phyloP scores from a whole-genome alignment of 2,329 filamentous ascomycete species.

The Rutstroemia sydowiana region DNA sequence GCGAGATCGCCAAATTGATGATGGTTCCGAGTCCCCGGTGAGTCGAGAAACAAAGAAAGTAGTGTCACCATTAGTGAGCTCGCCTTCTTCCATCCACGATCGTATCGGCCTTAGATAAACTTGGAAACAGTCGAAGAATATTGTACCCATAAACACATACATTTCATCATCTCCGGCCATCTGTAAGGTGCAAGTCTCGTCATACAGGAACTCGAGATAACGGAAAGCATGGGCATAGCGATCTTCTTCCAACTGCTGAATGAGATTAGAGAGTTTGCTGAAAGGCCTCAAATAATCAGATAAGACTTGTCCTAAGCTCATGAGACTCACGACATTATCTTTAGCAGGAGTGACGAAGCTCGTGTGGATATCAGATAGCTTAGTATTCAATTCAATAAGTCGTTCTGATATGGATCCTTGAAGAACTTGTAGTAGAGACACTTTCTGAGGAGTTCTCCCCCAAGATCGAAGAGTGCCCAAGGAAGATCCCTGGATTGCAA shows the following conservation, averaged over 20 bases:
- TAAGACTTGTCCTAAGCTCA: conserved; percentile 53
- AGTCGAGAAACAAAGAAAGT: conserved; percentile 68
- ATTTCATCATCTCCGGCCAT: conserved; percentile 54
- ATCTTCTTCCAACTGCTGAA: conserved; percentile 46
- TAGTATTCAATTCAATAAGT: conserved; percentile 50
- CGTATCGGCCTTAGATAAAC: conserved; percentile 76
- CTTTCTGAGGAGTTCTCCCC: conserved; percentile 28
- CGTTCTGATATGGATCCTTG: conserved; percentile 30
- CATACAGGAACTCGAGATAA: conserved; percentile 73
- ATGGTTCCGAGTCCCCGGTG: conserved; percentile 47
- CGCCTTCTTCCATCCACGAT: conserved; percentile 77
- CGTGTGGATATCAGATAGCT: conserved; percentile 52
- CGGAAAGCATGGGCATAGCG: conserved; percentile 45
- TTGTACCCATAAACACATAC: conserved; percentile 55
- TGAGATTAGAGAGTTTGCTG: conserved; percentile 51
- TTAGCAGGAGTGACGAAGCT: conserved; percentile 46
- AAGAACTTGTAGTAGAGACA: conserved; percentile 28
- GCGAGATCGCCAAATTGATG: conserved; percentile 68
- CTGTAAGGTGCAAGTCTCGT: conserved; percentile 62
- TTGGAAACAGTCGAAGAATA: conserved; percentile 77
- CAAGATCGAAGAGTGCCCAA: conserved; percentile 44
- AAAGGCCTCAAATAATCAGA: conserved; percentile 47
- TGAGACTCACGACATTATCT: conserved; percentile 58
- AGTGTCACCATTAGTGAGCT: conserved; percentile 56
- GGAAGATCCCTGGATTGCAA: conserved; percentile 41